Evolutionary conservation across 768 basidiomycete genomes (phyloP).

Genomic region (Pleurotus giganteus): DNA sequence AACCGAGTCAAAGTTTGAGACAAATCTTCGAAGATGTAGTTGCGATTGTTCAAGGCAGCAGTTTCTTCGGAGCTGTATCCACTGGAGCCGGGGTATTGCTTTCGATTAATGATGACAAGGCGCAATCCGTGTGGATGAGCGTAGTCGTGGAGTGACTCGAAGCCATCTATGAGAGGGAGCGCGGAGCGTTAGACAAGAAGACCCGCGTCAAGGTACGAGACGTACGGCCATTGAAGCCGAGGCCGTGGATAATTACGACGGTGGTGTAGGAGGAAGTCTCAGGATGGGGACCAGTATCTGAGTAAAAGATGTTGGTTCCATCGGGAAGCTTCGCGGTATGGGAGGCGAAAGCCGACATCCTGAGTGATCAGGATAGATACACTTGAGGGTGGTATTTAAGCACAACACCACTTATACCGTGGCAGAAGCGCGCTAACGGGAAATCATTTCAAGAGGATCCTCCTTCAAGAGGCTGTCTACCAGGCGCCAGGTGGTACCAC

Average conservation of each 20-base stretch:
- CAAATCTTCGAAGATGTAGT: slow-evolving; percentile 23
- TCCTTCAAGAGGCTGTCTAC: too few species aligned
- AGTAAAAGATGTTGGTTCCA: slow-evolving; percentile 26
- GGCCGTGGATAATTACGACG: slow-evolving; percentile 31
- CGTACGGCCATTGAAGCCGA: slow-evolving; percentile 31
- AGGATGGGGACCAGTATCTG: slow-evolving; percentile 30
- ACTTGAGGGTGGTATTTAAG: too few species aligned
- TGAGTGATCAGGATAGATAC: too few species aligned
- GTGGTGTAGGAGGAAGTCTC: slow-evolving; percentile 31
- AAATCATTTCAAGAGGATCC: too few species aligned
- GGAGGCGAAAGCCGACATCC: too few species aligned
- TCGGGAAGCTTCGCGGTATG: too few species aligned
- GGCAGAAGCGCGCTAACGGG: too few species aligned
- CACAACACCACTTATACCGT: too few species aligned
- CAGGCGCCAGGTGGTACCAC: too few species aligned
- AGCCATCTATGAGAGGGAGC: slow-evolving; percentile 11
- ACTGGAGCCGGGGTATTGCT: slow-evolving; percentile 26
- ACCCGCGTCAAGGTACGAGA: background rate
- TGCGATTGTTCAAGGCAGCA: slow-evolving; percentile 23
- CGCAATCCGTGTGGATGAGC: slow-evolving; percentile 13
- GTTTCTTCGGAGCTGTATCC: slow-evolving; percentile 31
- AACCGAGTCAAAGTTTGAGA: slow-evolving; percentile 25
- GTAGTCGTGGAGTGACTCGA: slow-evolving; percentile 18
- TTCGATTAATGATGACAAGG: slow-evolving; percentile 9
- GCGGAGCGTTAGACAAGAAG: background rate